phyloP scores from a whole-genome alignment of 495 filamentous ascomycete species.

The Parathielavia appendiculata region DNA sequence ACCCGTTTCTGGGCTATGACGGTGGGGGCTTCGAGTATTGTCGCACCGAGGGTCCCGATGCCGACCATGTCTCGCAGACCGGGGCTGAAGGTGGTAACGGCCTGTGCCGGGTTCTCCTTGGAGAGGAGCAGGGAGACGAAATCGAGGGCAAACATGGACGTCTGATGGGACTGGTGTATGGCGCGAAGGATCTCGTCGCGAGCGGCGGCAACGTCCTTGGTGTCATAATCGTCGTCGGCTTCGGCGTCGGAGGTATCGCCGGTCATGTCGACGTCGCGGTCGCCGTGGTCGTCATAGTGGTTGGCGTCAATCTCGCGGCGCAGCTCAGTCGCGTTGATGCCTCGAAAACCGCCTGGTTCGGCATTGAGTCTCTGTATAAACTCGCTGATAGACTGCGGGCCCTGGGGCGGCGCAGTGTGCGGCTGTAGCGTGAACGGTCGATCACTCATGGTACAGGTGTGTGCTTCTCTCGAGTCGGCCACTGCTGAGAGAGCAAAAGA shows the following conservation, averaged over 20 bases:
- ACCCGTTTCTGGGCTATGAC: conserved; percentile 48
- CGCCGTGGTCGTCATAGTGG: conserved; percentile 30
- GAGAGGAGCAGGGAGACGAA: conserved; percentile 80
- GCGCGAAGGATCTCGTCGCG: conserved; percentile 51
- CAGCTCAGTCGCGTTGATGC: conserved; percentile 58
- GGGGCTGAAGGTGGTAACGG: conserved; percentile 62
- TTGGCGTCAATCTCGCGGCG: conserved; percentile 52
- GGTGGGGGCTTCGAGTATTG: conserved; percentile 56
- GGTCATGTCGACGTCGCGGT: conserved; percentile 27
- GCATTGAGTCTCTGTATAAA: conserved; percentile 70
- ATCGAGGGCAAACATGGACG: conserved; percentile 49
- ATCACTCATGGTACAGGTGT: conserved; percentile 38
- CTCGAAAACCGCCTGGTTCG: conserved; percentile 68
- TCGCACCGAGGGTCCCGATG: conserved; percentile 69
- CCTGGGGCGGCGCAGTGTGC: conserved; percentile 48
- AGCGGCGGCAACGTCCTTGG: conserved; percentile 41
- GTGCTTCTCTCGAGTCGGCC: not conserved
- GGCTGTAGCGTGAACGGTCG: conserved; percentile 63
- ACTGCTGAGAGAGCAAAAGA: not conserved
- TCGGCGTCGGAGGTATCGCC: conserved; percentile 32
- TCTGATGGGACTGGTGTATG: conserved; percentile 39
- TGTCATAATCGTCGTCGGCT: conserved; percentile 29
- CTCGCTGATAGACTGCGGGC: conserved; percentile 58
- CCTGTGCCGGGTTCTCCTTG: conserved; percentile 63
- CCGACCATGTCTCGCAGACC: conserved; percentile 63